These are phyloP conservation scores for Colletotrichum graminicola DNA, from an alignment of 2,329 filamentous ascomycete genomes.

Conservation along the genomic window DNA sequence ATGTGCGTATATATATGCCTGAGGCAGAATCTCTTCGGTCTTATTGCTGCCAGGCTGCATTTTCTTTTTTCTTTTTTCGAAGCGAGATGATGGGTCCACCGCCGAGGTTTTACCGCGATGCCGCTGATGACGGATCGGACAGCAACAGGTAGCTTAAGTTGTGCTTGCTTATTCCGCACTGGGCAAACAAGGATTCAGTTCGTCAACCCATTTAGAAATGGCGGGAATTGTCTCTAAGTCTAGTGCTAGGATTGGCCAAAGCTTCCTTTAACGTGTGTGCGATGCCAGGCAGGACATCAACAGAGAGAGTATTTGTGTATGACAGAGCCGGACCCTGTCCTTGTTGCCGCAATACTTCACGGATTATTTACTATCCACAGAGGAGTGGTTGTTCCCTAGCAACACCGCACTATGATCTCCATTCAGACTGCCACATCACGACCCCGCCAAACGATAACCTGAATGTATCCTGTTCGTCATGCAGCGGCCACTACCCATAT, in stretches of 20 bases:
- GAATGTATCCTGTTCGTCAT: background rate
- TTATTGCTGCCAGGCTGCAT: background rate
- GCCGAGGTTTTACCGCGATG: constrained; percentile 29
- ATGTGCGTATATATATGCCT: background rate
- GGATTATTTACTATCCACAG: constrained; percentile 5
- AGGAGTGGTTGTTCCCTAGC: constrained; percentile 7
- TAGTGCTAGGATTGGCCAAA: constrained; percentile 26
- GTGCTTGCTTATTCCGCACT: constrained; percentile 2
- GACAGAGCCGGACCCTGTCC: background rate
- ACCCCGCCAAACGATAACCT: background rate
- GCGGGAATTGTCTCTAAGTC: constrained; percentile 20
- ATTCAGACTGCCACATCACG: background rate
- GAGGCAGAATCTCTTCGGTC: background rate
- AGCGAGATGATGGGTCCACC: constrained; percentile 32
- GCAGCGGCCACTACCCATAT: background rate
- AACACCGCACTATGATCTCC: background rate
- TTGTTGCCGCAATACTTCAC: background rate
- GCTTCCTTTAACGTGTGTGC: constrained; percentile 18
- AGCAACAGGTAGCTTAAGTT: too few species aligned
- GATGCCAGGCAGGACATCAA: background rate
- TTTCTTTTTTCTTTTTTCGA: background rate
- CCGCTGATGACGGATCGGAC: background rate
- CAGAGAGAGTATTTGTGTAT: constrained; percentile 7
- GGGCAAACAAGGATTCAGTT: constrained; percentile 5
- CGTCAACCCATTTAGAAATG: constrained; percentile 23